A percentile compares a stretch with the other conserved stretches of the same genome.
Evolutionary conservation across 2,329 filamentous ascomycete genomes (phyloP).

Genomic region (Fusarium sp.): DNA sequence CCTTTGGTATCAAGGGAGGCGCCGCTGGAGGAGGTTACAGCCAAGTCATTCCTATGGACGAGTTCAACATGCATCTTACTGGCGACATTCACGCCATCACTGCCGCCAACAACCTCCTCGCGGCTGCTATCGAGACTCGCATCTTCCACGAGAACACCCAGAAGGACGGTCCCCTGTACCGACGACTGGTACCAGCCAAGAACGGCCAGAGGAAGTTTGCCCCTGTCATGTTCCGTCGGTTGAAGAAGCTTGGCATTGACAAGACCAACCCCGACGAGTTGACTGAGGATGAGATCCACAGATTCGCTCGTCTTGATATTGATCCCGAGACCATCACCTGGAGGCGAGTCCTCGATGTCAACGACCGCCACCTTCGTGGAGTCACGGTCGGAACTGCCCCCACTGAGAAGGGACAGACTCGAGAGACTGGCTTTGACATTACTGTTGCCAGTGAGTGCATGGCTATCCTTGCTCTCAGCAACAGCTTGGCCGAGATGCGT

Average conservation of each 20-base stretch:
- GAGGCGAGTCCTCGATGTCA: constrained; percentile 95
- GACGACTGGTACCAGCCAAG: constrained; percentile 87
- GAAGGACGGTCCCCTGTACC: constrained; percentile 89
- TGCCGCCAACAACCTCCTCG: constrained; percentile 95
- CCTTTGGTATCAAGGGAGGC: constrained; percentile 98
- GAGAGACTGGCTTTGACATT: constrained; percentile 96
- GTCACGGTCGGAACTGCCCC: constrained; percentile 89
- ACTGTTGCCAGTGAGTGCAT: constrained; percentile 98
- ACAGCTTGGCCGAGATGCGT: constrained; percentile 86
- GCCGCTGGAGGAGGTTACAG: constrained; percentile 98
- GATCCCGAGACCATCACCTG: constrained; percentile 98
- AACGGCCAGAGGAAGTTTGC: constrained; percentile 89
- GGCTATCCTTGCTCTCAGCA: constrained; percentile 96
- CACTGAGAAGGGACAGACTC: constrained; percentile 89
- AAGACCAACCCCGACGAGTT: constrained; percentile 95
- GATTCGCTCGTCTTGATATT: constrained; percentile 95
- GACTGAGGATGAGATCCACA: constrained; percentile 86
- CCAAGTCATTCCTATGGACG: constrained; percentile 99
- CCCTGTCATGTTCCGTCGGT: constrained; percentile 89
- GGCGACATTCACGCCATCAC: constrained; percentile 98
- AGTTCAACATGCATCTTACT: constrained; percentile 98
- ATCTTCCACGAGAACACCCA: constrained; percentile 99
- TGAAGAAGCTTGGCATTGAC: constrained; percentile 95
- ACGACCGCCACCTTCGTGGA: constrained; percentile 91
- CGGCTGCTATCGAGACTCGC: constrained; percentile 95